Base-by-base conservation (phyloP, 176 grass and related monocot species). In the Raddia distichophylla region DNA sequence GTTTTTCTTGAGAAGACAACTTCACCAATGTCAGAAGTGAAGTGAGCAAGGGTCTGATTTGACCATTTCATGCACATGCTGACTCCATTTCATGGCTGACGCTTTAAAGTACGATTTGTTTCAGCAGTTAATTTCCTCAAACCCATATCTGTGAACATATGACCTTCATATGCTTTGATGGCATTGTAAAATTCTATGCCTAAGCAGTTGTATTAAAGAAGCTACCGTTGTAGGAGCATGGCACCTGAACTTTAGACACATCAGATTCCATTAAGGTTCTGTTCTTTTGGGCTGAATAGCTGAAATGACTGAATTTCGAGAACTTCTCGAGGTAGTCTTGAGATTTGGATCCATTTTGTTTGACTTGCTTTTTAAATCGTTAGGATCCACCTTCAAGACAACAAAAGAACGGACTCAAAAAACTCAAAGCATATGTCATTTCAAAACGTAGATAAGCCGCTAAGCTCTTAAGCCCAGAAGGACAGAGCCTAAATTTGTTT, bases 91-190 rank as follows among this genome's bases (percentile, higher is more conserved):
- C 79, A 68, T 46, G 16, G 40, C 48, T 50, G 50, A 51, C 65
- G 5, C 46, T 78, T 8, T 65, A 19, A 65, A 65, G 16, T 49
- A 48, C 3, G 10, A 13, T 64, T 78, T 15, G 34, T 35, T 50
- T 35, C 48, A n/a, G 22, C 20, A 51, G 75, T 64, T 78, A 27
- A 20, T 8, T 64, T n/a, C 48, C 75, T 34, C 5, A 35, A 51
- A 78, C 45, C 60, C 60, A 51, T 78, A 59, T 77, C 45, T 22
- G 11, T 77, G 45, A 64, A 78, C 44, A 6, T 78, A 78, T 51
- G 45, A 5, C 22, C 60, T 49, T 35, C 71, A 7, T 43, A 40
- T 53, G 50, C 65, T 78, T 44, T 79, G 49, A 7, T 19, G 7
- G 7, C 2, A 37, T 43, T 11, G 51, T 40, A 61, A 8, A 34